Evolutionary conservation across 2,329 filamentous ascomycete species (phyloP), one percentile per base, ranked within the genome.

Genomic region (Fusarium siculi): DNA sequence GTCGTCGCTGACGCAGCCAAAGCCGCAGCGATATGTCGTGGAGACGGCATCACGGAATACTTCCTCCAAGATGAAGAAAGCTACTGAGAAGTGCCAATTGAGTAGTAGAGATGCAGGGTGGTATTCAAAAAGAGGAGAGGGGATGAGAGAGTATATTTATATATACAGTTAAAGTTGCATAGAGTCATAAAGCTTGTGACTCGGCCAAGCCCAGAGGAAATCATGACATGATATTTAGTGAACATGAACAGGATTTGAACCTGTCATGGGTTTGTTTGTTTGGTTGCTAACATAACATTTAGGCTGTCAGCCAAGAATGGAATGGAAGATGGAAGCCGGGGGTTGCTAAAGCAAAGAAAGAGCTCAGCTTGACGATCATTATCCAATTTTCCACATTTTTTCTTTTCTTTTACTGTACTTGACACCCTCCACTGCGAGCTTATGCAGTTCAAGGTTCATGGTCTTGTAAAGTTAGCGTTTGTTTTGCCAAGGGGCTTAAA

Each of bases 1-100:
- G 67, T 73, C 44, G 74, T 77, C 40, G 70, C 78, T 68, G 73
- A 74, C 23, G 79, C 74, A 49, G 75, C 79, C 32, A 81, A 40
- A 25, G 79, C 78, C 25, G 77, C 75, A 43, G 74, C 73, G 32
- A 79, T 63, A 47, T 71, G 70, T 68, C 72, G 71, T 23, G 79
- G 50, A 46, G 72, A 72, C 34, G 75, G 67, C 80, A 81, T 81
- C 68, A n/a, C 15, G 55, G 30, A 56, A 32, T 42, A 14, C 23
- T 34, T 61, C 44, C 34, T 58, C 15, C 36, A 23, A 46, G 47
- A 42, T 28, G n/a, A n/a, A 46, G 61, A 53, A 21, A 58, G 62
- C 50, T 56, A 28, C 19, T 25, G 21, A 10, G 21, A 42, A 55
- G 34, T 59, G n/a, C 37, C 62, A 68, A 68, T 61, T 42, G 49